Percentiles rank a stretch among this genome's conserved stretches.
Evolutionary conservation across 495 filamentous ascomycete species (phyloP).

Genomic region (Acidiella bohemica): DNA sequence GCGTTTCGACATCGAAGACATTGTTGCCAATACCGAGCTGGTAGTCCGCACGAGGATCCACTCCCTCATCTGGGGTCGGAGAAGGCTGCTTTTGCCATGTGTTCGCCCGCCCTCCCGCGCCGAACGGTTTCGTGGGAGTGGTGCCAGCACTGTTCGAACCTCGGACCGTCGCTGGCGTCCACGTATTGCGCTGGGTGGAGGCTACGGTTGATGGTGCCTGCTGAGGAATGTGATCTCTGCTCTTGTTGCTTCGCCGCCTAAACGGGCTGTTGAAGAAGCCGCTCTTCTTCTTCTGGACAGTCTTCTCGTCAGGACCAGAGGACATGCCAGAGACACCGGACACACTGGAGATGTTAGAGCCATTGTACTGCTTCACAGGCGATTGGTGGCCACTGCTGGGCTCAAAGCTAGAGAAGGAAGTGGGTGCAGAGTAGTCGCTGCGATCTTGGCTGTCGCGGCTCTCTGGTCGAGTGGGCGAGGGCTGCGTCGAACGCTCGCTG

Average conservation of each 20-base stretch:
- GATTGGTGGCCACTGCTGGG: constrained; percentile 48
- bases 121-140: constrained; percentile 27
- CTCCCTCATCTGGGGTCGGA: constrained; percentile 63
- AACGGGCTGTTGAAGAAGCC: constrained; percentile 98
- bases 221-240: constrained; percentile 56
- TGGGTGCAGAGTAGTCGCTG: constrained; percentile 83
- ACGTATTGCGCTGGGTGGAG: constrained; percentile 43
- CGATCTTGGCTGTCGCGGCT: constrained; percentile 63
- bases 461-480: constrained; percentile 60
- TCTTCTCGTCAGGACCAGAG: constrained; percentile 44
- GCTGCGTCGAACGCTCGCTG: constrained; percentile 69
- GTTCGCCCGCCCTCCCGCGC: constrained; percentile 13
- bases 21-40: constrained; percentile 95
- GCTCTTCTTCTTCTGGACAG: constrained; percentile 68
- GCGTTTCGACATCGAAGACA: constrained; percentile 88
- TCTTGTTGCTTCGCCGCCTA: constrained; percentile 75
- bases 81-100: constrained; percentile 20
- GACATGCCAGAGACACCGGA: constrained; percentile 21
- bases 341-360: constrained; percentile 25
- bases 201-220: constrained; percentile 17
- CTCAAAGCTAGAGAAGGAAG: constrained; percentile 69
- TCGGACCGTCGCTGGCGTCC: constrained; percentile 35
- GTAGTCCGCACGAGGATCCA: constrained; percentile 82
- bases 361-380: constrained; percentile 49
- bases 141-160: constrained; percentile 20